Base-by-base conservation (phyloP, 140 eudicot genomes). In the Flaveria floridana region DNA sequence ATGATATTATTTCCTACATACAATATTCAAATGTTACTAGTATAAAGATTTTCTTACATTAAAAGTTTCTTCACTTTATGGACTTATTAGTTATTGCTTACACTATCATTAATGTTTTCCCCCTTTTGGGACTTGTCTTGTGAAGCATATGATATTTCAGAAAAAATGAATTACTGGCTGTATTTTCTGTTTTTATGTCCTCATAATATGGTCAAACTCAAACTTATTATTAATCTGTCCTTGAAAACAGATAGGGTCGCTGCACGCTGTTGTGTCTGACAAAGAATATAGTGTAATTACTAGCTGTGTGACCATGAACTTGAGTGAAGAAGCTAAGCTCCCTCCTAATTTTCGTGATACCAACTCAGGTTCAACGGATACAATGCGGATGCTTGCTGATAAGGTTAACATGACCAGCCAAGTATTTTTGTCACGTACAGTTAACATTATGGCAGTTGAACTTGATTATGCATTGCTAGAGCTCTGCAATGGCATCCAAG, bases 391-490 rank as follows among this genome's bases (percentile, higher is more conserved):
- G 78, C 84, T 94, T 77, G 95, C 89, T 39, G 96, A 94, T 82
- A 90, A 87, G 86, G 99, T 94, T 83, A 88, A 94, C 83, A 67
- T 82, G 76, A 88, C 89, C 61, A 87, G 99, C 83, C 99, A 94
- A 87, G 87, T 80, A 30, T 84, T 94, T 64, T 84, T 90, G 78
- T 90, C 97, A 1, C 97, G 95, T 18, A 83, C 96, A 44, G 96
- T 94, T 70, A 90, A 85, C 65, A 85, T 94, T 41, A 63, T 88
- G 78, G 84, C 90, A 37, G 85, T 90, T 55, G 86, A 85, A 76
- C 84, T 94, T 44, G 88, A 87, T 80, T 81, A 86, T 85, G 97
- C 92, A 12, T 66, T 90, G 82, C 89, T 94, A 55, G 99, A 94
- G 77, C 78, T 94, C 68, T 86, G 95, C 82, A 82, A 84, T 78